Evolutionary conservation across 192 early-diverging fungal genomes (phyloP).

Genomic region (Entrophospora sp.): DNA sequence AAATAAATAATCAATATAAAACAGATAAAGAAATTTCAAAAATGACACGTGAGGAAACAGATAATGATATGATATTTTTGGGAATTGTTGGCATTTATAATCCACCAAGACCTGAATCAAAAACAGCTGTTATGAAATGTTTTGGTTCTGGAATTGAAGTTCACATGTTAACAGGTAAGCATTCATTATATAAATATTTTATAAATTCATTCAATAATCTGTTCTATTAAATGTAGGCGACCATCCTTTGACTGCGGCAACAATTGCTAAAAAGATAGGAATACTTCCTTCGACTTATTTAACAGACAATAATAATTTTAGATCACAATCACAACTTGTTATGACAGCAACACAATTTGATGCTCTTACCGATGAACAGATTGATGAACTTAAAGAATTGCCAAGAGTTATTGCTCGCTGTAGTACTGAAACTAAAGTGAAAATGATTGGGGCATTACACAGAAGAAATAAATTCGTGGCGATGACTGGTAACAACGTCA

Average conservation of each 20-base stretch:
- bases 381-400: conserved; percentile 69
- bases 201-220: not conserved
- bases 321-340: conserved; percentile 39
- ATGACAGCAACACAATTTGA: conserved; percentile 89
- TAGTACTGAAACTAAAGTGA: conserved; percentile 92
- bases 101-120: conserved; percentile 70
- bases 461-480: conserved; percentile 60
- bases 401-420: conserved; percentile 90
- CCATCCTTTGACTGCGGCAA: conserved; percentile 81
- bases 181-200: not conserved
- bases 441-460: conserved; percentile 92
- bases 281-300: conserved; percentile 45
- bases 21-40: conserved; percentile 24
- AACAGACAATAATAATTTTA: conserved; percentile 23
- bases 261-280: conserved; percentile 82
- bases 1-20: too few relatives aligned
- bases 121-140: conserved; percentile 61
- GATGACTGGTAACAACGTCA: conserved; percentile 89
- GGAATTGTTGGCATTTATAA: conserved; percentile 92
- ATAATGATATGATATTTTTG: conserved; percentile 65
- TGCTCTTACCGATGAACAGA: conserved; percentile 66
- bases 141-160: conserved; percentile 89
- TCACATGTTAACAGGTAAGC: conserved; percentile 85
- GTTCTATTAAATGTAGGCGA: conserved; percentile 33
- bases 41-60: conserved; percentile 47